Evolutionary conservation across 495 filamentous ascomycete genomes (phyloP).

Genomic region (Aspergillus baeticus): DNA sequence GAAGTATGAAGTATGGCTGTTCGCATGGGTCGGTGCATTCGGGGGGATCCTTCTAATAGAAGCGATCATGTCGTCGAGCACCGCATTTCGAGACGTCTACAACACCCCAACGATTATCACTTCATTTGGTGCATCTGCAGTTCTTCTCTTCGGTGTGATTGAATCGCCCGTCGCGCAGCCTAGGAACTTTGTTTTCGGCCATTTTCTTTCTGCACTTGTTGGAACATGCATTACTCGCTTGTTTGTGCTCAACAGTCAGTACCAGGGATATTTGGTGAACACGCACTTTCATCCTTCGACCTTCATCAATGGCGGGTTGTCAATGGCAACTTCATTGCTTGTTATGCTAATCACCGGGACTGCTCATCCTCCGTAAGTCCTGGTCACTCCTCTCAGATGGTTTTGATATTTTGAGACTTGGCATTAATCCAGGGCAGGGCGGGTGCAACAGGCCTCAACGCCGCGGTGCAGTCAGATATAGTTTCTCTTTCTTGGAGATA

Average conservation of each 20-base stretch:
- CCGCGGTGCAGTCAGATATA: conserved; percentile 56
- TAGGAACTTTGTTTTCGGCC: conserved; percentile 65
- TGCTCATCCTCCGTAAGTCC: conserved; percentile 76
- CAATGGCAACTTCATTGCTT: conserved; percentile 61
- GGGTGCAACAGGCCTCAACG: conserved; percentile 77
- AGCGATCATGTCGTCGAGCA: too few species aligned
- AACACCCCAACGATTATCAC: too few species aligned
- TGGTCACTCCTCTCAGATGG: too few species aligned
- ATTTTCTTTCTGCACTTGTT: conserved; percentile 61
- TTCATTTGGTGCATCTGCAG: conserved; percentile 71
- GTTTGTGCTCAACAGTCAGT: conserved; percentile 52
- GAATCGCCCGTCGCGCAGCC: conserved; percentile 75
- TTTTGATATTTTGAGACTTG: too few species aligned
- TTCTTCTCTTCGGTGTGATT: conserved; percentile 66
- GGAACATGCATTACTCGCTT: conserved; percentile 67
- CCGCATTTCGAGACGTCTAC: too few species aligned
- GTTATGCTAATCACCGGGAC: conserved; percentile 75
- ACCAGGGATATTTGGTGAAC: conserved; percentile 28
- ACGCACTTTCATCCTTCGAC: too few species aligned
- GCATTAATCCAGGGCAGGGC: too few species aligned
- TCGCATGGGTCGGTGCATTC: too few species aligned
- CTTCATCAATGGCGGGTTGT: conserved; percentile 68
- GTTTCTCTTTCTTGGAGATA: conserved; percentile 67
- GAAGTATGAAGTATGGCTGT: too few species aligned
- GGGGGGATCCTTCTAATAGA: too few species aligned